Evolutionary conservation across 768 basidiomycete genomes (phyloP).

Genomic region (Mycena amicta): DNA sequence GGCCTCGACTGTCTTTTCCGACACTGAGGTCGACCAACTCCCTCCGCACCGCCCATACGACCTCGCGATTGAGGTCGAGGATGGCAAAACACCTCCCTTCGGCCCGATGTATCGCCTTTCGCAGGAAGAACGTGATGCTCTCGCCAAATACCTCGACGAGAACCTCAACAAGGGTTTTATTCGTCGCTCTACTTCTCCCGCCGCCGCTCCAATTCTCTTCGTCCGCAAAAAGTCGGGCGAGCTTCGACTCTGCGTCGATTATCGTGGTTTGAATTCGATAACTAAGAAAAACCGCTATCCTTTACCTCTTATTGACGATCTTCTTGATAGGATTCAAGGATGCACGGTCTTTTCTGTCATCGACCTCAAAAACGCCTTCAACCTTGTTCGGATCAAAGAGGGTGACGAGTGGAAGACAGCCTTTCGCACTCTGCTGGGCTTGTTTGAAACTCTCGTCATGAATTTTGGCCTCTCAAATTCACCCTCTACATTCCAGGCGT

Average conservation of each 20-base stretch:
- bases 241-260: constrained; percentile 35
- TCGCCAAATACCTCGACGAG: constrained; percentile 32
- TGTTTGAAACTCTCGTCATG: constrained; percentile 37
- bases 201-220: constrained; percentile 35
- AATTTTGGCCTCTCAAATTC: constrained; percentile 51
- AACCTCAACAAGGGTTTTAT: constrained; percentile 34
- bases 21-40: constrained; percentile 21
- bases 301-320: constrained; percentile 32
- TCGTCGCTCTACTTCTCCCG: constrained; percentile 21
- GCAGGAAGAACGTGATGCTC: constrained; percentile 23
- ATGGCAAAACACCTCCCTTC: constrained; percentile 15
- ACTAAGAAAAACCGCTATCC: constrained; percentile 32
- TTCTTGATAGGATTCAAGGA: no score
- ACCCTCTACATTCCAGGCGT: constrained; percentile 45
- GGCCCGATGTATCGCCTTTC: constrained; percentile 33
- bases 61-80: constrained; percentile 25
- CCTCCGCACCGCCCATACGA: constrained; percentile 33
- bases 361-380: constrained; percentile 36
- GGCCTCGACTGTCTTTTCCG: constrained; percentile 1
- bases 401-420: constrained; percentile 29
- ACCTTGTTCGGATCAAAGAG: constrained; percentile 32
- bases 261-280: constrained; percentile 15
- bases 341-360: no score
- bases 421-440: constrained; percentile 47
- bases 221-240: constrained; percentile 35